Base-by-base conservation (phyloP, 441 rosid species). In the Adansonia grandidieri region DNA sequence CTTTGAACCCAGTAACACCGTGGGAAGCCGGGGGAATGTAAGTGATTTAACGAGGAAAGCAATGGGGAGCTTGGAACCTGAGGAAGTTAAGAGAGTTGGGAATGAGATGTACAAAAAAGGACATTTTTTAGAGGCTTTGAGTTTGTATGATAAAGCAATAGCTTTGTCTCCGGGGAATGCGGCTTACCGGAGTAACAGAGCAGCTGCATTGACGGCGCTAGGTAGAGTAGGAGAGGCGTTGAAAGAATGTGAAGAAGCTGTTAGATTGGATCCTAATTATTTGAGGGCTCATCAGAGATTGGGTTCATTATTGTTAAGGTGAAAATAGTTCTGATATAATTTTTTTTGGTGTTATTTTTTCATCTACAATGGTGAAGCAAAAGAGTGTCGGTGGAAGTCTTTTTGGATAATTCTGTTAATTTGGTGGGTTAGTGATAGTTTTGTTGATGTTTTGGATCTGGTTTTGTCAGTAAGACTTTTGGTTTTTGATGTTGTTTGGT, bases 61-160 rank as follows among this genome's bases (percentile, higher is more conserved):
- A 24, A 69, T 76, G 74, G 67, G 53, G 42, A 71, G 82, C 72
- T 77, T 66, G 62, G 94, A 91, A 74, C 80, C 98, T 11, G 98
- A 93, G 84, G 96, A 92, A 85, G 71, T 92, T 83, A 94, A 93
- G 90, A 87, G 80, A 80, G 83, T 83, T 0, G 98, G 97, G 3
- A 95, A 95, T 80, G 96, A 93, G 74, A 83, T 89, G 90, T 92
- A 95, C 44, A 90, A 83, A 72, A 93, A 88, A 53, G 97, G 98
- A n/a, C 77, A 83, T 74, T 92, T 93, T 78, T 81, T 73, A 50
- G 97, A 93, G 76, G 98, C 98, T 7, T 81, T 95, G 89, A 83
- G 54, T 28, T 76, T 89, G 80, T 95, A 95, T 63, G 98, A 92
- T 24, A 90, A 86, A 74, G 98, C 98, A 5, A 91, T 93, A 45